Evolutionary conservation across 108 stramenopile species (phyloP).

Genomic region (Aurantiochytrium sp.): DNA sequence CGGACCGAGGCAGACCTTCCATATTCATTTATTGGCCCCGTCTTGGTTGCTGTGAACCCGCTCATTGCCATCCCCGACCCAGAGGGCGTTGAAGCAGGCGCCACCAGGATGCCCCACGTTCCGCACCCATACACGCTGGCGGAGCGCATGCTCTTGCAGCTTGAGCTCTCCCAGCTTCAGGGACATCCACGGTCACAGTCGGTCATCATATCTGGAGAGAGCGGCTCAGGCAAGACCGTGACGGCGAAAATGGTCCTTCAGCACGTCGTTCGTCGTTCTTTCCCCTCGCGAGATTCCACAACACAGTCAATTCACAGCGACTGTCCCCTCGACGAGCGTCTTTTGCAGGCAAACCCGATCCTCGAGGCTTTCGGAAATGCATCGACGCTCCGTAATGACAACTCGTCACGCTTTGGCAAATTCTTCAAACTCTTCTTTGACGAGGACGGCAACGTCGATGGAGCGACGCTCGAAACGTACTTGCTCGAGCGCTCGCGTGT

Average conservation of each 20-base stretch:
- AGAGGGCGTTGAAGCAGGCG: neutral
- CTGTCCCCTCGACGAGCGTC: slow-evolving; percentile 13
- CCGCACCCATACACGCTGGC: slow-evolving; percentile 20
- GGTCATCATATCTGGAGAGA: slow-evolving; percentile 3
- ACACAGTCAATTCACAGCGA: too few species aligned
- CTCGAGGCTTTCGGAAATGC: slow-evolving; percentile 42
- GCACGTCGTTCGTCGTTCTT: neutral
- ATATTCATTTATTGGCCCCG: neutral
- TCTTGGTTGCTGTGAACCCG: slow-evolving; percentile 19
- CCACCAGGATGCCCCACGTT: neutral
- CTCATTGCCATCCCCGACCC: neutral
- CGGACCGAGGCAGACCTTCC: neutral
- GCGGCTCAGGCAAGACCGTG: slow-evolving; percentile 18
- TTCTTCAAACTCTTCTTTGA: slow-evolving; percentile 19
- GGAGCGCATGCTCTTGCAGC: neutral
- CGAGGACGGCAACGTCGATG: neutral
- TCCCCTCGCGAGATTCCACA: neutral
- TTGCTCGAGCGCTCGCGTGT: slow-evolving; percentile 59
- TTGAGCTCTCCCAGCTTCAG: neutral
- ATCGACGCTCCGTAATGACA: slow-evolving; percentile 29
- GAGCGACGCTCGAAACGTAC: slow-evolving; percentile 22
- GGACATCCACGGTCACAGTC: neutral
- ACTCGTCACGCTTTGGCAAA: slow-evolving; percentile 27
- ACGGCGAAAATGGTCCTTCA: slow-evolving; percentile 8
- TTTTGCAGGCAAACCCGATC: slow-evolving; percentile 33